Percentiles rank a stretch among this genome's conserved stretches.
Evolutionary conservation across 805 yeast species (phyloP).

Genomic region (Blastobotrys peoriensis): DNA sequence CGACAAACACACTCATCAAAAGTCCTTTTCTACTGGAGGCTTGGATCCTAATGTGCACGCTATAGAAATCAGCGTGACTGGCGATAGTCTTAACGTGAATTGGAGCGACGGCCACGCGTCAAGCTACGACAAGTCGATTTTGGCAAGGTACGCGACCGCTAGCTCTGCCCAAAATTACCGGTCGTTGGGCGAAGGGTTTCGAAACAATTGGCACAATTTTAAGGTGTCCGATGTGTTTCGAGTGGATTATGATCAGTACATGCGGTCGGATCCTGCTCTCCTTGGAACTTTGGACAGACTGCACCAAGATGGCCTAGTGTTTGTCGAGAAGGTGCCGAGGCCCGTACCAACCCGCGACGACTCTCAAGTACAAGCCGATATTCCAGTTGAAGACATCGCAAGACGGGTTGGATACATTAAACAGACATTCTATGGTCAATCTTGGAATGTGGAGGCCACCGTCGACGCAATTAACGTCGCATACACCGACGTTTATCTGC

Average conservation of each 20-base stretch:
- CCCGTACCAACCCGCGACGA: conserved; percentile 25
- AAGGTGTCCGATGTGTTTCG: conserved; percentile 22
- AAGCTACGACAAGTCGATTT: conserved; percentile 41
- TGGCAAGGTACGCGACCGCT: conserved; percentile 38
- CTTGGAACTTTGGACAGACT: conserved; percentile 39
- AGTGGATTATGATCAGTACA: conserved; percentile 37
- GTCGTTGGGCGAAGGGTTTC: conserved; percentile 31
- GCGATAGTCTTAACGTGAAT: conserved; percentile 35
- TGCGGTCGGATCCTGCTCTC: conserved; percentile 34
- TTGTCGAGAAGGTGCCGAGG: conserved; percentile 49
- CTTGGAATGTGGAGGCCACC: conserved; percentile 56
- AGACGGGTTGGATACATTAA: conserved; percentile 60
- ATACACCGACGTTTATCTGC: conserved; percentile 56
- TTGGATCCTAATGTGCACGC: conserved; percentile 29
- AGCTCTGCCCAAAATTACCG: conserved; percentile 33
- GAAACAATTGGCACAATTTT: conserved; percentile 16
- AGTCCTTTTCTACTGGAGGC: conserved; percentile 55
- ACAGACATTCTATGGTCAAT: conserved; percentile 63
- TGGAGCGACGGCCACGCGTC: conserved; percentile 46
- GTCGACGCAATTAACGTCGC: conserved; percentile 63
- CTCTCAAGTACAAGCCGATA: conserved; percentile 23
- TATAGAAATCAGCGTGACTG: conserved; percentile 25
- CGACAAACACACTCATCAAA: conserved; percentile 54
- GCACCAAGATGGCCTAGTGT: conserved; percentile 51
- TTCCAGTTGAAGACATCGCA: conserved; percentile 40